Evolutionary conservation across 805 yeast species (phyloP).

Genomic region (Suhomyces pyralidae): DNA sequence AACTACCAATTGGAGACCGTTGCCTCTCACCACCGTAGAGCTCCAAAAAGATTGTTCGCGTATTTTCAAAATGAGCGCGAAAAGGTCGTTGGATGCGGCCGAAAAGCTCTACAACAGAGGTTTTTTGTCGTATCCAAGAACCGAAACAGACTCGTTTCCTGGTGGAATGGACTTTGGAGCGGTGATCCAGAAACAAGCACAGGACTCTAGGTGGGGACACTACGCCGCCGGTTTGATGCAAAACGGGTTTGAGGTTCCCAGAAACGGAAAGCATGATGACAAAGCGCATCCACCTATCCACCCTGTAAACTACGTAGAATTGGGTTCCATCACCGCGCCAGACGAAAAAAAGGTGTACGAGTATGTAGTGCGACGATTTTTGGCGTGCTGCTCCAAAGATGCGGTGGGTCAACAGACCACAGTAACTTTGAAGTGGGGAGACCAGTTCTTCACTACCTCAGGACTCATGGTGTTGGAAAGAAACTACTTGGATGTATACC

Average conservation of each 20-base stretch:
- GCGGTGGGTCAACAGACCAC: conserved; percentile 74
- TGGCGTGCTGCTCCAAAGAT: conserved; percentile 90
- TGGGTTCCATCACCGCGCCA: conserved; percentile 23
- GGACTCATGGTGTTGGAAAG: conserved; percentile 72
- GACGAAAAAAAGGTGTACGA: conserved; percentile 77
- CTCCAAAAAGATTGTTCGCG: conserved; percentile 83
- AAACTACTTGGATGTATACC: conserved; percentile 79
- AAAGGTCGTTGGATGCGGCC: conserved; percentile 70
- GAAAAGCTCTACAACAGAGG: conserved; percentile 86
- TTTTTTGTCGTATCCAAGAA: conserved; percentile 90
- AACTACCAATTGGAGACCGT: conserved; percentile 74
- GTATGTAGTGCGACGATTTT: conserved; percentile 76
- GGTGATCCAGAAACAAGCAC: conserved; percentile 59
- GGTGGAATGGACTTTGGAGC: conserved; percentile 63
- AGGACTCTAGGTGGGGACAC: conserved; percentile 62
- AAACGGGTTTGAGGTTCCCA: conserved; percentile 55
- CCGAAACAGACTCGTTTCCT: conserved; percentile 92
- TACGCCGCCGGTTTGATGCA: conserved; percentile 50
- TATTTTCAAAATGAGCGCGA: conserved; percentile 73
- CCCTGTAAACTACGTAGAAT: conserved; percentile 58
- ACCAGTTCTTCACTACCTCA: conserved; percentile 66
- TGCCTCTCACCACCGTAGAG: conserved; percentile 92
- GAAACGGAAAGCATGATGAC: conserved; percentile 83
- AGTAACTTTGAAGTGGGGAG: conserved; percentile 70
- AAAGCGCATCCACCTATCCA: conserved; percentile 99